Evolutionary conservation across 176 grass and related monocot species (phyloP).

Genomic region (Musa troglodytarum): DNA sequence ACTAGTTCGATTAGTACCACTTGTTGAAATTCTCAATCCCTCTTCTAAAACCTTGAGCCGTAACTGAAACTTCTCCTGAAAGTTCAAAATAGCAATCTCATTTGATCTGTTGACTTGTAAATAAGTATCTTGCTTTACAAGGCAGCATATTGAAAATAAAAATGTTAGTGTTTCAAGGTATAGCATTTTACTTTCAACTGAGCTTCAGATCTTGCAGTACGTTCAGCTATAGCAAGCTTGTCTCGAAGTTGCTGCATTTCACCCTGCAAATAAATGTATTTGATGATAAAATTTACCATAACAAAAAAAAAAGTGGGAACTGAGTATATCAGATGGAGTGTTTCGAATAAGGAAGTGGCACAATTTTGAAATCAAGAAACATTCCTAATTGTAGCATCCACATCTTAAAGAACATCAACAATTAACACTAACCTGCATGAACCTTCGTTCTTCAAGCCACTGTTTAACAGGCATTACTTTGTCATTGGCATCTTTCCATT

Average conservation of each 20-base stretch:
- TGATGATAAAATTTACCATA: not conserved
- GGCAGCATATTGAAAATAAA: not conserved
- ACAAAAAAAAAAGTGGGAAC: not conserved
- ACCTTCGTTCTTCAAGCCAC: conserved; percentile 82
- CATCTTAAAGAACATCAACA: not conserved
- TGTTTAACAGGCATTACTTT: conserved; percentile 97
- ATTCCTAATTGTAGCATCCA: no score
- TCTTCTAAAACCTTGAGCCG: conserved; percentile 91
- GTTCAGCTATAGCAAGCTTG: conserved; percentile 85
- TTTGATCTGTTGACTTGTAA: not conserved
- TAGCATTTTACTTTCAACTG: conserved; percentile 62
- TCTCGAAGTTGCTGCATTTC: conserved; percentile 96
- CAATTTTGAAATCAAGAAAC: not conserved
- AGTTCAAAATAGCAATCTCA: conserved; percentile 20
- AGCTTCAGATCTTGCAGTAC: conserved; percentile 80
- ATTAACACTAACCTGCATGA: conserved; percentile 56
- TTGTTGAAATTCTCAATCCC: conserved; percentile 86
- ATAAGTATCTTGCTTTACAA: not conserved
- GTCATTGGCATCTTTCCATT: conserved; percentile 92
- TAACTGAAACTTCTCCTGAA: conserved; percentile 78
- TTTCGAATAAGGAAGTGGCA: not conserved
- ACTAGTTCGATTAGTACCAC: conserved; percentile 27
- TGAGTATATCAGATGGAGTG: not conserved
- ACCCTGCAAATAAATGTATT: conserved; percentile 37
- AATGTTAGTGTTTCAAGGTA: not conserved